Percentiles rank a stretch among this genome's conserved stretches.
Conservation (phyloP, 306 rosid species). For the Cucumis melo region DNA sequence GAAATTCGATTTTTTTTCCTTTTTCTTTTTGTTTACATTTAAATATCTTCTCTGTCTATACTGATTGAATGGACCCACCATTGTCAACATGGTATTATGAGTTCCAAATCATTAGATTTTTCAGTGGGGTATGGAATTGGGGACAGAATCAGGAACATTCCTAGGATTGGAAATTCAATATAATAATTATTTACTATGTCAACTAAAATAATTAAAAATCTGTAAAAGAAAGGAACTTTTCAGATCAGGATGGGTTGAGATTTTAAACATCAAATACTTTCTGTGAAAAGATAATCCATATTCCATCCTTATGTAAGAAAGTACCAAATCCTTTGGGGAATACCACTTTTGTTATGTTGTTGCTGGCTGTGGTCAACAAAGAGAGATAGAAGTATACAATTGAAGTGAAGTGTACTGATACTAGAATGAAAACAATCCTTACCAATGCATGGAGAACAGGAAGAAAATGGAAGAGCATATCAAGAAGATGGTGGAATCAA, state of each 20-base stretch:
- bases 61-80: conserved; percentile 9
- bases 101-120: neutral
- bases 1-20: neutral
- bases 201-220: neutral
- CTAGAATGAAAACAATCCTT: neutral
- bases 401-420: neutral
- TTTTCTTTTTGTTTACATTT: neutral
- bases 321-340: neutral
- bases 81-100: neutral
- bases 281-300: neutral
- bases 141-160: neutral
- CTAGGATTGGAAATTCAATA: neutral
- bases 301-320: neutral
- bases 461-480: neutral
- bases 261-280: neutral
- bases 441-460: neutral
- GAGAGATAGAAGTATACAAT: neutral
- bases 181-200: neutral
- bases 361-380: neutral
- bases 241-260: neutral
- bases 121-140: conserved; percentile 5
- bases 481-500: neutral
- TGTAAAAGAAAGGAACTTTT: neutral
- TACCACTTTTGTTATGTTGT: neutral
- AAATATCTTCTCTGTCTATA: neutral